Evolutionary conservation across 2,329 filamentous ascomycete species (phyloP).

Genomic region (Pyricularia sp.): DNA sequence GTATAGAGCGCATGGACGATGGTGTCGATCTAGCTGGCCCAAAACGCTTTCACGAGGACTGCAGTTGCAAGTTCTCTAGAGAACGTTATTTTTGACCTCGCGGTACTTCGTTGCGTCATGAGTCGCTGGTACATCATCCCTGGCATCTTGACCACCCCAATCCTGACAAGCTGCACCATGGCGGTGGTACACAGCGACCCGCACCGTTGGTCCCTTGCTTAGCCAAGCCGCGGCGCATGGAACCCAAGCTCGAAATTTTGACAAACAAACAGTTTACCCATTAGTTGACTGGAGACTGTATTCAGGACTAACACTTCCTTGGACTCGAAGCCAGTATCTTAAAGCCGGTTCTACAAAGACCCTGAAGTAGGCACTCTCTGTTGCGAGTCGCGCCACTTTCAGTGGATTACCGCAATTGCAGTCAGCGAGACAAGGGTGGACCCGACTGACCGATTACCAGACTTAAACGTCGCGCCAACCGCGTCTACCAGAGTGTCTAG

Average conservation of each 20-base stretch:
- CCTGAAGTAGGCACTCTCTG: background rate
- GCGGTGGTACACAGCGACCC: constrained; percentile 1
- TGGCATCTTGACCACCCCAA: background rate
- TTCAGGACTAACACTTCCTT: background rate
- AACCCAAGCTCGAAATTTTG: background rate
- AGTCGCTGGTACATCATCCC: constrained; percentile 4
- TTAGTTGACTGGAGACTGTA: background rate
- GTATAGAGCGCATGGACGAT: background rate
- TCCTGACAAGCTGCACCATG: constrained; percentile 1
- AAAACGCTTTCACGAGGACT: background rate
- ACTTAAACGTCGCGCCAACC: background rate
- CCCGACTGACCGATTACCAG: constrained; percentile 4
- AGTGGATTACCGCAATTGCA: background rate
- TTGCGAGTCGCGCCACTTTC: background rate
- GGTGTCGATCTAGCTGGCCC: background rate
- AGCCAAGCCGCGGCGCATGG: constrained; percentile 3
- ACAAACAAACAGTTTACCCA: background rate
- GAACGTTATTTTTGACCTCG: background rate
- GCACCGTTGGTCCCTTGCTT: background rate
- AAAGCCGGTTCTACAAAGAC: background rate
- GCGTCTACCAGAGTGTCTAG: background rate
- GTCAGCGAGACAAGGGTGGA: constrained; percentile 1
- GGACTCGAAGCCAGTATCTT: background rate
- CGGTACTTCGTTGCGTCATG: constrained; percentile 4
- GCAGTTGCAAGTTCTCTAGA: background rate